These are phyloP conservation scores for Saccharomycopsis hybrid DNA, from an alignment of 1,139 yeast genomes.

Conservation along the genomic window DNA sequence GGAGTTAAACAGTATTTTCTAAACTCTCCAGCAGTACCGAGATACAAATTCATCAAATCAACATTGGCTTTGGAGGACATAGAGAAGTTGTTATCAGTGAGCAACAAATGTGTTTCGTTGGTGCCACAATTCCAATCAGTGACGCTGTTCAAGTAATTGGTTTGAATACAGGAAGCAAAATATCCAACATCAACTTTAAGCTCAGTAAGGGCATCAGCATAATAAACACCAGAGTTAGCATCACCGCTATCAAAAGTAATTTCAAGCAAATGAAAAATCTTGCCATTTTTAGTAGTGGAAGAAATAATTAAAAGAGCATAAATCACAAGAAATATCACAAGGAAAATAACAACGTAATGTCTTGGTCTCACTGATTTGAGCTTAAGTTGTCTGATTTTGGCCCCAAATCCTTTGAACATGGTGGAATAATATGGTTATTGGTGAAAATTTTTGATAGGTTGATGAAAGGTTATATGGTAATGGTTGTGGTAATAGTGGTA, in stretches of 20 bases:
- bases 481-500: no score
- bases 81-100: constrained; percentile 17
- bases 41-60: constrained; percentile 17
- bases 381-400: constrained; percentile 10
- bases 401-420: constrained; percentile 11
- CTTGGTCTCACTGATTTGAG: constrained; percentile 18
- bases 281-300: constrained; percentile 14
- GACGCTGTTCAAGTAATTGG: constrained; percentile 16
- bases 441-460: no score
- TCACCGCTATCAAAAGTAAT: constrained; percentile 16
- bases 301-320: constrained; percentile 14
- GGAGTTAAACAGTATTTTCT: constrained; percentile 21
- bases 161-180: constrained; percentile 20
- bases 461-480: no score
- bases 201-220: constrained; percentile 21
- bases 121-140: constrained; percentile 19
- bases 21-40: constrained; percentile 18
- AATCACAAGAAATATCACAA: constrained; percentile 18
- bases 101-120: constrained; percentile 16
- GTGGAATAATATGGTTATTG: no score
- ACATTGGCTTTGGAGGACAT: constrained; percentile 13
- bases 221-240: constrained; percentile 15
- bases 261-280: constrained; percentile 17
- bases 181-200: constrained; percentile 20
- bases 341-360: constrained; percentile 19